These are phyloP conservation scores for Myochromella boudieri DNA, from an alignment of 768 basidiomycete genomes.

Conservation along the genomic window DNA sequence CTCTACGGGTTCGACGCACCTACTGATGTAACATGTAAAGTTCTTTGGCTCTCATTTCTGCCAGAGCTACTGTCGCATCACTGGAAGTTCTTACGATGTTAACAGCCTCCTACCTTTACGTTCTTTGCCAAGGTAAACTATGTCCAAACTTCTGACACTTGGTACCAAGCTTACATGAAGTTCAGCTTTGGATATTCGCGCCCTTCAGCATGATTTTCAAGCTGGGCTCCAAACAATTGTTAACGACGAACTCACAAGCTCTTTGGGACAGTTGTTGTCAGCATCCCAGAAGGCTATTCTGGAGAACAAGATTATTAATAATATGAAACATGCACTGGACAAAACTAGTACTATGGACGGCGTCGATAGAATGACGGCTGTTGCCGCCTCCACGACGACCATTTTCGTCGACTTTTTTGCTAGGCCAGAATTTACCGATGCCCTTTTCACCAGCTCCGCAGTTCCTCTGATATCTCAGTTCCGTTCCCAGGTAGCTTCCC, in stretches of 20 bases:
- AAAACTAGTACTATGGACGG: slow-evolving; percentile 71
- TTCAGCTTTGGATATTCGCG: slow-evolving; percentile 74
- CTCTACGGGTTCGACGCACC: background rate
- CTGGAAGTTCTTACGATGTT: slow-evolving; percentile 71
- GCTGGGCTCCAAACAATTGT: slow-evolving; percentile 44
- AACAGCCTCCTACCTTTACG: slow-evolving; percentile 69
- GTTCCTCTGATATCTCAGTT: slow-evolving; percentile 44
- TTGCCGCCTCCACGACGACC: slow-evolving; percentile 56
- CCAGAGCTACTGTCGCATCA: slow-evolving; percentile 68
- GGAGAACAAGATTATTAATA: slow-evolving; percentile 33
- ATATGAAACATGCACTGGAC: slow-evolving; percentile 58
- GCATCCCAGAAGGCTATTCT: slow-evolving; percentile 29
- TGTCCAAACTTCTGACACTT: background rate
- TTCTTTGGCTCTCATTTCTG: slow-evolving; percentile 69
- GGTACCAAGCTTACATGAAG: background rate
- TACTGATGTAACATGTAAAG: slow-evolving; percentile 21
- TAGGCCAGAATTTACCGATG: slow-evolving; percentile 33
- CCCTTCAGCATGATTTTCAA: slow-evolving; percentile 64
- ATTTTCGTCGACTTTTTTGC: slow-evolving; percentile 46
- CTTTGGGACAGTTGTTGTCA: slow-evolving; percentile 41
- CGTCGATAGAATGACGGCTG: slow-evolving; percentile 59
- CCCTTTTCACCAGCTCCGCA: slow-evolving; percentile 19
- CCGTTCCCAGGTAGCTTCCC: slow-evolving; percentile 49
- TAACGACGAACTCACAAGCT: slow-evolving; percentile 43
- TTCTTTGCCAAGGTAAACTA: slow-evolving; percentile 60